phyloP scores from a whole-genome alignment of 2,329 filamentous ascomycete species.

The Verruconis gallopava region DNA sequence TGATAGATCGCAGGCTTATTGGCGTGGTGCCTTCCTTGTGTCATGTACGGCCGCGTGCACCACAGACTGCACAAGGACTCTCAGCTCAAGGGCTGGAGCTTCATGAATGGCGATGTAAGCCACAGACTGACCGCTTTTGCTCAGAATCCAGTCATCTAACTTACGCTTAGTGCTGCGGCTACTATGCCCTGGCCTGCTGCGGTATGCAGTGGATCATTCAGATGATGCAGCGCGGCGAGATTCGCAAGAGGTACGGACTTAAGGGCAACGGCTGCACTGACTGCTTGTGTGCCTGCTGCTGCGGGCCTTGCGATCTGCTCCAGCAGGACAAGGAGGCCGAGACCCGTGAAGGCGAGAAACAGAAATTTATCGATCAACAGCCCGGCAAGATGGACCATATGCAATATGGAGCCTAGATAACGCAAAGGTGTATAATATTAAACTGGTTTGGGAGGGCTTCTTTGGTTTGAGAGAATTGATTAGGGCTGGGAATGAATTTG shows the following conservation, averaged over 20 bases:
- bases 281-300: constrained; percentile 23
- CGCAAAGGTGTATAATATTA: no score
- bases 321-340: constrained; percentile 23
- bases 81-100: constrained; percentile 18
- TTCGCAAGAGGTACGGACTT: constrained; percentile 21
- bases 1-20: constrained; percentile 18
- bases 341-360: constrained; percentile 14
- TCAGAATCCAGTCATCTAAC: not conserved
- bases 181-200: constrained; percentile 16
- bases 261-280: constrained; percentile 20
- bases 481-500: no score
- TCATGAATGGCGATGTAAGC: constrained; percentile 19
- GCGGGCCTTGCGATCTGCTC: constrained; percentile 20
- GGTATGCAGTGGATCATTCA: constrained; percentile 21
- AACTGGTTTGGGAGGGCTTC: no score
- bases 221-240: constrained; percentile 21
- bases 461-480: no score
- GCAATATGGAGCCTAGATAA: no score
- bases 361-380: constrained; percentile 6
- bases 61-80: constrained; percentile 20
- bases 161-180: constrained; percentile 17
- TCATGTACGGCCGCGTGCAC: constrained; percentile 20
- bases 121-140: not conserved
- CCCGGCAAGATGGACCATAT: constrained; percentile 4
- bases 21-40: constrained; percentile 22